Percentiles rank a stretch among this genome's conserved stretches.
Conservation (phyloP, 2,329 filamentous ascomycete genomes). For the Fusarium torreyae region DNA sequence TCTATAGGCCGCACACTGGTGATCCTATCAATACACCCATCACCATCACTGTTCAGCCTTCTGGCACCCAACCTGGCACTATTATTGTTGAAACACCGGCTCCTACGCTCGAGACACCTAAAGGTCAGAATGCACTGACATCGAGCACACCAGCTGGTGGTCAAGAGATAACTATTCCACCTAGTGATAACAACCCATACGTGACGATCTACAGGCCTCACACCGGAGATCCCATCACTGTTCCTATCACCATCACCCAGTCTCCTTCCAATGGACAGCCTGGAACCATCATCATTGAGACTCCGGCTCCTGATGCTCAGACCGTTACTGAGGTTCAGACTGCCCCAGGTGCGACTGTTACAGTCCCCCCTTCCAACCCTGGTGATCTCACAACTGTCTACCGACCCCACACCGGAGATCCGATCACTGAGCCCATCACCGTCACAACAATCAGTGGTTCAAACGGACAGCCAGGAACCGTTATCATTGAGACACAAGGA, state of each 20-base stretch:
- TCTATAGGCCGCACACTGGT: conserved; percentile 32
- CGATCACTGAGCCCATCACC: conserved; percentile 32
- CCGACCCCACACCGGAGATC: conserved; percentile 27
- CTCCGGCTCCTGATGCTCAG: conserved; percentile 14
- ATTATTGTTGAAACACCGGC: conserved; percentile 36
- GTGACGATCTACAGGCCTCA: conserved; percentile 37
- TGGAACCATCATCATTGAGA: conserved; percentile 39
- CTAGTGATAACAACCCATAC: conserved; percentile 32
- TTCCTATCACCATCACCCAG: conserved; percentile 36
- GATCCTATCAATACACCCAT: conserved; percentile 18
- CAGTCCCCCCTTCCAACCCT: conserved; percentile 25
- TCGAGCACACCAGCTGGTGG: conserved; percentile 5
- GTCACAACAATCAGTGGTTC: conserved; percentile 32
- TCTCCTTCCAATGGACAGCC: conserved; percentile 34
- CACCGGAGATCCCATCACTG: conserved; percentile 35
- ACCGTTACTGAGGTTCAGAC: conserved; percentile 20
- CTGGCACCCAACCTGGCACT: conserved; percentile 24
- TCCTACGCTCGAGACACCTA: conserved; percentile 27
- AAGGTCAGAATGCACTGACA: conserved; percentile 27
- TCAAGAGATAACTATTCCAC: conserved; percentile 34
- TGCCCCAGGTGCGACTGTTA: conserved; percentile 16
- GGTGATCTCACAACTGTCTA: conserved; percentile 29
- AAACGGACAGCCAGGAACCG: conserved; percentile 36
- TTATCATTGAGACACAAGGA: conserved; percentile 37
- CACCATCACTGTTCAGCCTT: conserved; percentile 24